Conservation (phyloP, 2,329 filamentous ascomycete genomes). For the Hypoxylon sp. region DNA sequence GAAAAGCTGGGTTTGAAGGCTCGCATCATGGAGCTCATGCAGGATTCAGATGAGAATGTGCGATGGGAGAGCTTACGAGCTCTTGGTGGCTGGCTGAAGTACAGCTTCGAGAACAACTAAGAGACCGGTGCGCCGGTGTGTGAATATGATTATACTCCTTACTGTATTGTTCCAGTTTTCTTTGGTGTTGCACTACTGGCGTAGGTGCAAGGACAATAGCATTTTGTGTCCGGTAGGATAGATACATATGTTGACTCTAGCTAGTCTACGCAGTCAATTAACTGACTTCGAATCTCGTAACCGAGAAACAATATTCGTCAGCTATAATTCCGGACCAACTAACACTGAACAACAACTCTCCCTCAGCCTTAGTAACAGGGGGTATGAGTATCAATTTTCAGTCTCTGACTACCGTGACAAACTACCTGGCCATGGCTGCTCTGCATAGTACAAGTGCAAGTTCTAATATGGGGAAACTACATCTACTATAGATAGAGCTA, state of each 20-base stretch:
- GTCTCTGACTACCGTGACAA: background rate
- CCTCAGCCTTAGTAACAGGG: background rate
- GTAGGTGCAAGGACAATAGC: constrained; percentile 31
- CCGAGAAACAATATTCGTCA: background rate
- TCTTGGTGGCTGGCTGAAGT: constrained; percentile 77
- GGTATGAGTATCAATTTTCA: background rate
- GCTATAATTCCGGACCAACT: too few relatives aligned
- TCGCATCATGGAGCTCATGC: constrained; percentile 94
- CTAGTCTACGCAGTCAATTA: constrained; percentile 29
- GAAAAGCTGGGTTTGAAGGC: constrained; percentile 89
- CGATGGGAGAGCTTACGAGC: constrained; percentile 93
- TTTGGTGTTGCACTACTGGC: constrained; percentile 25
- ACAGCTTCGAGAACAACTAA: constrained; percentile 68
- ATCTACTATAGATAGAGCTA: constrained; percentile 14
- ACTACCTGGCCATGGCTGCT: background rate
- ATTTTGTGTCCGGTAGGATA: constrained; percentile 41
- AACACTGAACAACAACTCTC: background rate
- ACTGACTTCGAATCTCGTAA: constrained; percentile 15
- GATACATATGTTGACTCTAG: constrained; percentile 29
- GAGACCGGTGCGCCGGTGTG: constrained; percentile 19
- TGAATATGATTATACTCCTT: constrained; percentile 28
- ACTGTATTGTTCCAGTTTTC: constrained; percentile 38
- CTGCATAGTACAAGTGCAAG: background rate
- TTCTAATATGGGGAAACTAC: background rate
- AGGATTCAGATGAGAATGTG: constrained; percentile 87